Base-by-base conservation (phyloP, 345 rosid genomes). In the Eucalyptus caleyi region DNA sequence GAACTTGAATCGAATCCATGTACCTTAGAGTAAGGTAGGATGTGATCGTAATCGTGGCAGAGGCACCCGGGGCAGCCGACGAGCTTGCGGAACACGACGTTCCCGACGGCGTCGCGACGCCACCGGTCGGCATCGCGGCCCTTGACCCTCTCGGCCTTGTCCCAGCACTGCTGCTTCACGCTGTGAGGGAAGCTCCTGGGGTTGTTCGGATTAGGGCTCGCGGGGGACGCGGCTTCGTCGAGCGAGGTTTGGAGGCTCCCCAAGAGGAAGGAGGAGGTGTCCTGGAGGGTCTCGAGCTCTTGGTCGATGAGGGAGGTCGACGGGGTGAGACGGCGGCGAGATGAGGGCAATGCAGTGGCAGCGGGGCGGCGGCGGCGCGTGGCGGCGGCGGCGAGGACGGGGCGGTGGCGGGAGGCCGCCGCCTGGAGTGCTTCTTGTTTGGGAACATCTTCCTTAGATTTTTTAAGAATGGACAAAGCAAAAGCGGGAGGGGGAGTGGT, bases 141-240 rank as follows among this genome's bases (percentile, higher is more conserved):
- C 90, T 92, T 95, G 54, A 97, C 93, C 94, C 92, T 96, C 93
- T 97, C 99, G 2, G 99, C 98, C 90, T 97, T 97, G 30, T 95
- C 97, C 99, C 99, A 97, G 92, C 99, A 97, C 92, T 96, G 98
- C 92, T 96, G 98, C 94, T 96, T 97, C 94, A 97, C 98, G 80
- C 91, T 92, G 93, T 96, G 92, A 47, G 98, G 97, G 87, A 97
- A 97, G 89, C 97, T 96, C 91, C 99, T 93, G 23, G 98, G 99
- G 72, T 97, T 95, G 72, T 97, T 95, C 24, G 93, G 34, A 82
- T 19, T 89, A 7, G 95, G 89, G 92, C 88, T 88, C 24, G 87
- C 18, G 54, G 91, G 59, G 51, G 86, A 72, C 77, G 89, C 51
- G 72, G 89, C 88, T 92, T 92, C 92, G 45, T 93, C 95, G 44